A percentile compares a stretch with the other conserved stretches of the same genome.
These are phyloP conservation scores for Amanita fuliginea DNA, from an alignment of 768 basidiomycete genomes.

Conservation along the genomic window DNA sequence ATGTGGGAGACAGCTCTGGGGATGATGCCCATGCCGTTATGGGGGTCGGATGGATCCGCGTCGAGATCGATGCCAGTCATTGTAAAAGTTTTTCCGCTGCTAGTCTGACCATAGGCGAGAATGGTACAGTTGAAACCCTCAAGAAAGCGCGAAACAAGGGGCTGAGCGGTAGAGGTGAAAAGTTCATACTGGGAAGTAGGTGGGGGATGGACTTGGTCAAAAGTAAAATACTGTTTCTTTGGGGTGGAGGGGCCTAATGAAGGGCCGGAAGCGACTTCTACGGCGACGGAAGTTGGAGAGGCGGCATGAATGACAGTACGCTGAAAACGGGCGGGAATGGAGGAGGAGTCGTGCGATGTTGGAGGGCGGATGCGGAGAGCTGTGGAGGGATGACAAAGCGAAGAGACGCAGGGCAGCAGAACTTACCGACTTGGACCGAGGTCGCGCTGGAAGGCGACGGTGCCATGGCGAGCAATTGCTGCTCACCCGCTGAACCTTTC, in stretches of 20 bases:
- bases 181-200: conserved; percentile 75
- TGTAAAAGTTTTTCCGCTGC: conserved; percentile 93
- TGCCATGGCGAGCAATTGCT: conserved; percentile 45
- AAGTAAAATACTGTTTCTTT: conserved; percentile 82
- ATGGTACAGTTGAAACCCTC: conserved; percentile 98
- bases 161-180: conserved; percentile 76
- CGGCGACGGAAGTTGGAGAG: conserved; percentile 65
- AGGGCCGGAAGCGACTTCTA: conserved; percentile 57
- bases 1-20: conserved; percentile 88
- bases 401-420: not conserved
- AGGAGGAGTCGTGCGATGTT: conserved; percentile 70
- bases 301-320: conserved; percentile 75
- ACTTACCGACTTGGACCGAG: conserved; percentile 90
- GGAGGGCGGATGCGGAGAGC: conserved; percentile 89
- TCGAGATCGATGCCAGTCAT: conserved; percentile 96
- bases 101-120: conserved; percentile 96
- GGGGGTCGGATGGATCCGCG: conserved; percentile 70
- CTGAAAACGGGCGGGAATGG: conserved; percentile 92
- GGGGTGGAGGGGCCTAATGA: conserved; percentile 39
- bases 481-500: conserved; percentile 8
- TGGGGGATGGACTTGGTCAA: conserved; percentile 92
- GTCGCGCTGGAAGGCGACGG: conserved; percentile 68
- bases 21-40: conserved; percentile 88
- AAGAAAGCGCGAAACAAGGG: conserved; percentile 76
- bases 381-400: conserved; percentile 12